These are phyloP conservation scores for Phtheirospermum japonicum DNA, from an alignment of 257 asterid genomes.

Conservation along the genomic window DNA sequence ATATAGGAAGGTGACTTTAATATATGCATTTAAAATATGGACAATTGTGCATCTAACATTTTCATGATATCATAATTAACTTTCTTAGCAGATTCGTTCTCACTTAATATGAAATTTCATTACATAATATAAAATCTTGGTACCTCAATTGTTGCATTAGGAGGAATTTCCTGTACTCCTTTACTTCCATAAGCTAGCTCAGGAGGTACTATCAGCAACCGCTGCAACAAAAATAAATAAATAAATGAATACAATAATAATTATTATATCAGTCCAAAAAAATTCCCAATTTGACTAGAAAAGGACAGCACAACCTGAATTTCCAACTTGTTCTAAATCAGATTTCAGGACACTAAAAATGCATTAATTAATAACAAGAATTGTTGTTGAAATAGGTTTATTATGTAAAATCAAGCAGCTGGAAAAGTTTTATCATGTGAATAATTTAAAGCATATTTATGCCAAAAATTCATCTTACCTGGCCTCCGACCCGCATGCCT, in stretches of 20 bases:
- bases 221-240: constrained; percentile 41
- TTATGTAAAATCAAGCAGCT: background rate
- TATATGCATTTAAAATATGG: background rate
- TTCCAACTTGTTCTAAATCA: background rate
- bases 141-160: constrained; percentile 96
- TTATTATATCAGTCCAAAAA: constrained; percentile 2
- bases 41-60: background rate
- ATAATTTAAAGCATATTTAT: constrained; percentile 2
- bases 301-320: background rate
- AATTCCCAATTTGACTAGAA: background rate
- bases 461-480: constrained; percentile 45
- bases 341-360: background rate
- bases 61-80: background rate
- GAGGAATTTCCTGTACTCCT: constrained; percentile 98
- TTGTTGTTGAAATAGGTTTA: too few relatives aligned
- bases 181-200: constrained; percentile 90
- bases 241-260: background rate
- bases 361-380: too few relatives aligned
- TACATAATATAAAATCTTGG: background rate
- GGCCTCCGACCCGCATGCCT: constrained; percentile 99
- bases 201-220: constrained; percentile 90
- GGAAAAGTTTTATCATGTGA: background rate
- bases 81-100: background rate
- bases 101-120: too few relatives aligned
- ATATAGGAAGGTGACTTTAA: background rate